phyloP scores from a whole-genome alignment of 768 basidiomycete species.

The Vararia minispora region DNA sequence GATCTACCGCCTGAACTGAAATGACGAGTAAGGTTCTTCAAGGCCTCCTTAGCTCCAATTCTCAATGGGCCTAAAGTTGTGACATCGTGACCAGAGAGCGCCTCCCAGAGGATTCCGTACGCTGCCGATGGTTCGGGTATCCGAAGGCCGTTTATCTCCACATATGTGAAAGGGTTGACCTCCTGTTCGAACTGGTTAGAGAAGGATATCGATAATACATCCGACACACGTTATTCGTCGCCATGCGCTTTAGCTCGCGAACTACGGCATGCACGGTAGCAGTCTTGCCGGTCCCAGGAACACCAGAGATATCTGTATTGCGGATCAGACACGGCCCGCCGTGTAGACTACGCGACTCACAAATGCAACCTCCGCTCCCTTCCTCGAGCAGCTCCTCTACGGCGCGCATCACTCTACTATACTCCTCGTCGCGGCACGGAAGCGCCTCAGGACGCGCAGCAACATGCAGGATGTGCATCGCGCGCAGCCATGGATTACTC shows the following conservation, averaged over 20 bases:
- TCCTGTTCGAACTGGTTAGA: slow-evolving; percentile 40
- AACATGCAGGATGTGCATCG: slow-evolving; percentile 88
- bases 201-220: background rate
- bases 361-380: slow-evolving; percentile 91
- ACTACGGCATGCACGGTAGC: slow-evolving; percentile 94
- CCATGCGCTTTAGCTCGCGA: slow-evolving; percentile 82
- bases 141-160: slow-evolving; percentile 94
- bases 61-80: slow-evolving; percentile 50
- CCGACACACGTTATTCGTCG: slow-evolving; percentile 56
- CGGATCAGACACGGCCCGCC: background rate
- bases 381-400: slow-evolving; percentile 85
- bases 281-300: slow-evolving; percentile 98
- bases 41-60: slow-evolving; percentile 69
- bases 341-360: slow-evolving; percentile 34
- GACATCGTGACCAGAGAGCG: slow-evolving; percentile 71
- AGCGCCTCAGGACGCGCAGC: slow-evolving; percentile 83
- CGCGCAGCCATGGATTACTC: slow-evolving; percentile 69
- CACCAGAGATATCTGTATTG: slow-evolving; percentile 82
- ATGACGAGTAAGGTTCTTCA: slow-evolving; percentile 66
- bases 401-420: slow-evolving; percentile 56
- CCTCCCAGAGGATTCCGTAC: slow-evolving; percentile 88
- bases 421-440: slow-evolving; percentile 85
- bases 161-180: slow-evolving; percentile 88
- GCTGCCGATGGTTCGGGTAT: slow-evolving; percentile 91
- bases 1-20: slow-evolving; percentile 55